These are phyloP conservation scores for Malus hybrid DNA, from an alignment of 331 rosid genomes.

Conservation along the genomic window DNA sequence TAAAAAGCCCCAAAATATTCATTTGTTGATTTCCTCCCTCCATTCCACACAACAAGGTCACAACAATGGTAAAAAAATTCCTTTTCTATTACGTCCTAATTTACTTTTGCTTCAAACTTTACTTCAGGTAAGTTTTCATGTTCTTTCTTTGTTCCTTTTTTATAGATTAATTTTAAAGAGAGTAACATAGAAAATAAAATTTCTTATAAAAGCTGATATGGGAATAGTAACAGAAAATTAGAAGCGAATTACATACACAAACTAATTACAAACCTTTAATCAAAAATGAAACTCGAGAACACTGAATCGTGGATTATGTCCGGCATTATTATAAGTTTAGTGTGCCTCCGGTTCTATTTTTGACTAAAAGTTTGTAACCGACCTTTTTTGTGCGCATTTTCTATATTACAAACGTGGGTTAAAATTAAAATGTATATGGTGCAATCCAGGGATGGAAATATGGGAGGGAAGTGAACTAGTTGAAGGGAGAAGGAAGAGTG, in stretches of 20 bases:
- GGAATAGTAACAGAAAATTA: not conserved
- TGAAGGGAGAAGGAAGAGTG: conserved; percentile 23
- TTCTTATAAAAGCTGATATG: not conserved
- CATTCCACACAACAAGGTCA: too few species aligned
- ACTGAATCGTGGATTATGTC: not conserved
- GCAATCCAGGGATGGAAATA: conserved; percentile 5
- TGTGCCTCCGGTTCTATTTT: not conserved
- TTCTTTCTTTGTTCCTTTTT: not conserved
- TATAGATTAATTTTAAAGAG: too few species aligned
- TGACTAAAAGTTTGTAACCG: not conserved
- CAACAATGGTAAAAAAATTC: too few species aligned
- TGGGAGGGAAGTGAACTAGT: not conserved
- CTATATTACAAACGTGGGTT: not conserved
- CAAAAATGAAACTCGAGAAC: not conserved
- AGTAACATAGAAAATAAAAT: not conserved
- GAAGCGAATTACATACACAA: not conserved
- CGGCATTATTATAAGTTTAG: not conserved
- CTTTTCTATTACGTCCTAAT: too few species aligned
- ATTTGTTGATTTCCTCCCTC: not conserved
- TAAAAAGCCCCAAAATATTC: not conserved
- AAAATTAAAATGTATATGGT: not conserved
- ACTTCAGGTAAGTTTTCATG: not conserved
- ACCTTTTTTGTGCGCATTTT: not conserved
- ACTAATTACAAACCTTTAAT: not conserved
- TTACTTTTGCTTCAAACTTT: too few species aligned